Evolutionary conservation across 805 yeast genomes (phyloP).

Genomic region (Zygotorulaspora sp.): DNA sequence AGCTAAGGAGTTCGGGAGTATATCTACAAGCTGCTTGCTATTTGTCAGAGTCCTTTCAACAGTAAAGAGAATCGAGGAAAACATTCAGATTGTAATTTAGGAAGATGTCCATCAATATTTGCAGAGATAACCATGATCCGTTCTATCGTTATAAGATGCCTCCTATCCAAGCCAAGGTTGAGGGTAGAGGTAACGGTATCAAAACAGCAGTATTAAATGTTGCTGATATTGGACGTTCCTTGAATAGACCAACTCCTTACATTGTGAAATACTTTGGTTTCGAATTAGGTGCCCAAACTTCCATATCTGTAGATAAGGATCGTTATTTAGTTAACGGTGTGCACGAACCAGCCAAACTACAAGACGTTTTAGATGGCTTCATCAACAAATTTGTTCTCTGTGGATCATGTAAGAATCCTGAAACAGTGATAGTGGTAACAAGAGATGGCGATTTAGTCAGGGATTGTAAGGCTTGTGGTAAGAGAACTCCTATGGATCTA

Average conservation of each 20-base stretch:
- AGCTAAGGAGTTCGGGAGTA: neutral
- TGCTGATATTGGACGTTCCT: slow-evolving; percentile 88
- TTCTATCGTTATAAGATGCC: slow-evolving; percentile 99
- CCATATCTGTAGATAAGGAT: slow-evolving; percentile 72
- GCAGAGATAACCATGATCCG: slow-evolving; percentile 96
- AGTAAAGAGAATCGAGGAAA: no score
- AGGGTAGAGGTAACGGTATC: slow-evolving; percentile 99
- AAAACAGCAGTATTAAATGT: slow-evolving; percentile 90
- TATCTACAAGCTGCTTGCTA: neutral
- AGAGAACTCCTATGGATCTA: slow-evolving; percentile 75
- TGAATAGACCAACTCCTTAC: slow-evolving; percentile 89
- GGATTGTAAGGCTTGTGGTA: slow-evolving; percentile 99
- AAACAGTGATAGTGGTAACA: slow-evolving; percentile 77
- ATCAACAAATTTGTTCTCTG: slow-evolving; percentile 90
- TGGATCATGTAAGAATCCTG: slow-evolving; percentile 94
- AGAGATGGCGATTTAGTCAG: slow-evolving; percentile 69
- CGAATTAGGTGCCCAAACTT: slow-evolving; percentile 95
- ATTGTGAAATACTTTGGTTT: slow-evolving; percentile 92
- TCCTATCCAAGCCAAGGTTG: slow-evolving; percentile 91
- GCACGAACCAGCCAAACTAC: slow-evolving; percentile 84
- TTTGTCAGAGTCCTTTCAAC: no score
- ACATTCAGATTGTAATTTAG: no score
- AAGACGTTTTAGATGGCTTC: slow-evolving; percentile 91
- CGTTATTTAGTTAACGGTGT: slow-evolving; percentile 92
- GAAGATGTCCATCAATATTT: slow-evolving; percentile 83